Conservation (phyloP, 2,329 filamentous ascomycete species). For the Ascochyta viciae-villosae region DNA sequence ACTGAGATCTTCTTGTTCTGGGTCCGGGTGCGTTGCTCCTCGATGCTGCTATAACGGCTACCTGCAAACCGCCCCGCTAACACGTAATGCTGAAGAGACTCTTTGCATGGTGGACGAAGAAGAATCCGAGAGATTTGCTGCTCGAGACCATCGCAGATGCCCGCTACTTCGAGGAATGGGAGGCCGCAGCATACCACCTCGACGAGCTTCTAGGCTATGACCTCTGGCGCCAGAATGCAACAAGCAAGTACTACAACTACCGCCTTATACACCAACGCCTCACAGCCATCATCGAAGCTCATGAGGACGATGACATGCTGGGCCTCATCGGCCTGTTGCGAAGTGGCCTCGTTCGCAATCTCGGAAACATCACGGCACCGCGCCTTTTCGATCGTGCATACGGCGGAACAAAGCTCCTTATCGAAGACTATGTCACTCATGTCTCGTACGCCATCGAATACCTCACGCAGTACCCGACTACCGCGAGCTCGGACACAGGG, state of each 20-base stretch:
- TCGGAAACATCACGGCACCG: constrained; percentile 87
- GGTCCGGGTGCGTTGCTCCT: constrained; percentile 45
- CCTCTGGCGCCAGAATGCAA: constrained; percentile 83
- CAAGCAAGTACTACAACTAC: constrained; percentile 85
- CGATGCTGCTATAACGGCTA: constrained; percentile 19
- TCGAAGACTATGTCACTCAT: constrained; percentile 88
- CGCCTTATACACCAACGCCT: constrained; percentile 80
- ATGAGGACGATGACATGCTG: constrained; percentile 75
- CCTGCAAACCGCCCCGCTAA: background rate
- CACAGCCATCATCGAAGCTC: constrained; percentile 71
- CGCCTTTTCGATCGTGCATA: constrained; percentile 85
- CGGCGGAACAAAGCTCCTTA: constrained; percentile 85
- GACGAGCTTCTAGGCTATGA: constrained; percentile 83
- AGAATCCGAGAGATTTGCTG: constrained; percentile 70
- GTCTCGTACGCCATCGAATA: constrained; percentile 82
- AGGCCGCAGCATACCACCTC: constrained; percentile 81
- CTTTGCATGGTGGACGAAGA: constrained; percentile 70
- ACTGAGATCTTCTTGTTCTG: constrained; percentile 51
- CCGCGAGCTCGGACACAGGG: constrained; percentile 53
- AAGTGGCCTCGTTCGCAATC: constrained; percentile 77
- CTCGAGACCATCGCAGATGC: constrained; percentile 71
- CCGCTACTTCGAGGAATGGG: constrained; percentile 82
- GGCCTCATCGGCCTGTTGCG: constrained; percentile 80
- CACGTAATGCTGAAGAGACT: constrained; percentile 65
- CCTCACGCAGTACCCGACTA: constrained; percentile 71